phyloP scores from a whole-genome alignment of 2,329 filamentous ascomycete genomes.

The Ceratocystis harringtonii region DNA sequence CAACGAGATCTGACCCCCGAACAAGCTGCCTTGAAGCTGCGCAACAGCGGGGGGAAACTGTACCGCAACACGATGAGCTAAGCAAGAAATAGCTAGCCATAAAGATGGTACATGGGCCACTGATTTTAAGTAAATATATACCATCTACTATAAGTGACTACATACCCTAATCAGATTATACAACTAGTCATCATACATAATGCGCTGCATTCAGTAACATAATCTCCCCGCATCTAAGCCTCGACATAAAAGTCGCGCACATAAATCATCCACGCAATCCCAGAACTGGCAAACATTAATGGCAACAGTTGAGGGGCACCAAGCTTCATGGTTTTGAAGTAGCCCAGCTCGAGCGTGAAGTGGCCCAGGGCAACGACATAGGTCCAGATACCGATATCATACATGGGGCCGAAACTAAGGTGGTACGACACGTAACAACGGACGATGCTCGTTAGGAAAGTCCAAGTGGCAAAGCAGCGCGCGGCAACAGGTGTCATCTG shows the following conservation, averaged over 20 bases:
- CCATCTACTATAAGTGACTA: not conserved
- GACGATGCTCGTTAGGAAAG: constrained; percentile 59
- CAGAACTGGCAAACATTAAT: constrained; percentile 35
- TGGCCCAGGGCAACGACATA: constrained; percentile 65
- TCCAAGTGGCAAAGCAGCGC: constrained; percentile 79
- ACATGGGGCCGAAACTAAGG: constrained; percentile 55
- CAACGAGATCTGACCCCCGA: constrained; percentile 96
- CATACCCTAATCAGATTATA: not conserved
- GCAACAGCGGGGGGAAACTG: constrained; percentile 62
- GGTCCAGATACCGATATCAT: constrained; percentile 68
- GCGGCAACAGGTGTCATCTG: constrained; percentile 61
- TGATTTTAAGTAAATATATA: too few species aligned
- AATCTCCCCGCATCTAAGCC: constrained; percentile 4
- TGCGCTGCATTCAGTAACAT: not conserved
- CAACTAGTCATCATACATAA: not conserved
- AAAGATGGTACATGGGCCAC: too few species aligned
- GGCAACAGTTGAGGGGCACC: constrained; percentile 41
- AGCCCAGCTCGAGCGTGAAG: constrained; percentile 65
- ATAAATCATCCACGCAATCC: constrained; percentile 45
- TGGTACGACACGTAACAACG: constrained; percentile 75
- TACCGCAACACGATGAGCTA: constrained; percentile 46
- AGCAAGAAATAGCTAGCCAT: too few species aligned
- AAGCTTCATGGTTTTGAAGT: constrained; percentile 62
- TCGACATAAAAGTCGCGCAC: constrained; percentile 59
- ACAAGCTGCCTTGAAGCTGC: constrained; percentile 68